Evolutionary conservation across 805 yeast genomes (phyloP).

Genomic region (Hanseniaspora hatyaiensis): DNA sequence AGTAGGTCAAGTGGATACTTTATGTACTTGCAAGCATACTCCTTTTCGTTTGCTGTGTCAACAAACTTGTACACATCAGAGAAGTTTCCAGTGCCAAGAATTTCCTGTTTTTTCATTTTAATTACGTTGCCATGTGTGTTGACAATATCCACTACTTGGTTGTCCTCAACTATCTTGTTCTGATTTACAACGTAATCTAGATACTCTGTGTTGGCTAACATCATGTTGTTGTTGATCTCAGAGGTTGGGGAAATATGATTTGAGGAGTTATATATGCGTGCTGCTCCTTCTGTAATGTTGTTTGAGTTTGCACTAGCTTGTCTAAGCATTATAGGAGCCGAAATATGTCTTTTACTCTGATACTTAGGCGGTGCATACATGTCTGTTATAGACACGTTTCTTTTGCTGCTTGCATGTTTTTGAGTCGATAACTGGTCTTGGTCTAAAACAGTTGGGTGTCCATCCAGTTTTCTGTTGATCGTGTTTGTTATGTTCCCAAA

Average conservation of each 20-base stretch:
- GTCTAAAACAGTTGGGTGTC: constrained; percentile 6
- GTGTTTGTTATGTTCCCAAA: constrained; percentile 6
- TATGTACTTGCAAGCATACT: constrained; percentile 64
- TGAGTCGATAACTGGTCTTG: background rate
- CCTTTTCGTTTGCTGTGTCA: constrained; percentile 4
- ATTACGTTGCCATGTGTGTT: constrained; percentile 14
- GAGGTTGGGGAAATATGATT: constrained; percentile 12
- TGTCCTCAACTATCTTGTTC: constrained; percentile 9
- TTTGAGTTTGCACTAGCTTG: background rate
- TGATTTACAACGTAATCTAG: constrained; percentile 5
- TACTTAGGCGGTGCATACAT: background rate
- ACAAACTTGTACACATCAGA: constrained; percentile 49
- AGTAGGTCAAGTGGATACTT: constrained; percentile 29
- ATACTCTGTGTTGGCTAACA: constrained; percentile 6
- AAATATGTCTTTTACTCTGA: constrained; percentile 9
- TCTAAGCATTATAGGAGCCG: constrained; percentile 12
- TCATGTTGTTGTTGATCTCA: constrained; percentile 4
- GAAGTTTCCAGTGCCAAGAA: constrained; percentile 58
- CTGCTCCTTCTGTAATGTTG: background rate
- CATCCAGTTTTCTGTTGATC: constrained; percentile 9
- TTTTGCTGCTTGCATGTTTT: background rate
- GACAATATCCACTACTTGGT: background rate
- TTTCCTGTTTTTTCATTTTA: constrained; percentile 31
- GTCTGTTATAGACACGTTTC: background rate
- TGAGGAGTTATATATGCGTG: constrained; percentile 11